Percentiles rank a stretch among this genome's conserved stretches.
Conservation (phyloP, 345 rosid species). For the Boechera stricta region DNA sequence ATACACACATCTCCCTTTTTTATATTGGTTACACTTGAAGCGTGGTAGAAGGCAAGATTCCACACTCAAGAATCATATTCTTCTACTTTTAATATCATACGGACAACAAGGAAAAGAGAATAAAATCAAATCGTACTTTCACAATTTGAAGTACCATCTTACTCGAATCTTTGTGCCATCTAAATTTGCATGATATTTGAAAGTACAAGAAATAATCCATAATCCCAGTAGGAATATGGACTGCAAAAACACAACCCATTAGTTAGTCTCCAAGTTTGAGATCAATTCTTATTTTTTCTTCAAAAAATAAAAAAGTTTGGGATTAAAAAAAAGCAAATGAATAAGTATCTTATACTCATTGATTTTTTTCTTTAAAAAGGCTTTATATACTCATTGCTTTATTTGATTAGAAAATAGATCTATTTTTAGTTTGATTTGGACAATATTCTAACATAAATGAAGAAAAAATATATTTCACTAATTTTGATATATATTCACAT, state of each 20-base stretch:
- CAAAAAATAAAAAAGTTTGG: not conserved
- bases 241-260: not conserved
- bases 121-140: not conserved
- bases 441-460: not conserved
- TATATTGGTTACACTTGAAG: slow-evolving; percentile 9
- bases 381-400: not conserved
- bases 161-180: not conserved
- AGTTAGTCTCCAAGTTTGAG: not conserved
- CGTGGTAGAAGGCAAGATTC: slow-evolving; percentile 17
- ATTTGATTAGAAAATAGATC: not conserved
- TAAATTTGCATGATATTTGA: not conserved
- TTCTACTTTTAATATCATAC: not conserved
- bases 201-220: not conserved
- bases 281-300: too few species aligned
- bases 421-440: not conserved
- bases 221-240: not conserved
- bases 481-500: not conserved
- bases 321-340: not conserved
- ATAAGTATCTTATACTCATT: not conserved
- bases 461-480: not conserved
- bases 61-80: slow-evolving; percentile 33
- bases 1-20: not conserved
- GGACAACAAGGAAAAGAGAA: not conserved
- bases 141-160: not conserved
- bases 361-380: not conserved